Percentiles rank a stretch among this genome's conserved stretches.
Evolutionary conservation across 1,139 yeast genomes (phyloP).

Genomic region (Hanseniaspora gamundiae): DNA sequence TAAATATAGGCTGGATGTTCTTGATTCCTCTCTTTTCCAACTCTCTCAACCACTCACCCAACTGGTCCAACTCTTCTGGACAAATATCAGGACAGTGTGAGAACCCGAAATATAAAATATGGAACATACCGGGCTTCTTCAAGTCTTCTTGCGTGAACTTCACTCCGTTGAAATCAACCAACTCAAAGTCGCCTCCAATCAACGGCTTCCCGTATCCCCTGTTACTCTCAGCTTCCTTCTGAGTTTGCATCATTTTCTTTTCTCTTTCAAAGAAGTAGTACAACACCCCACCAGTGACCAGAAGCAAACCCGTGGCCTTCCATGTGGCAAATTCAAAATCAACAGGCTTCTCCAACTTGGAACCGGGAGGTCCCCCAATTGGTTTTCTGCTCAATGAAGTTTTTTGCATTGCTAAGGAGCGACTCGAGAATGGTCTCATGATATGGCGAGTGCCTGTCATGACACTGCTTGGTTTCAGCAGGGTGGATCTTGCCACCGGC

Average conservation of each 20-base stretch:
- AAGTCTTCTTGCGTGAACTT: constrained; percentile 66
- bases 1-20: constrained; percentile 70
- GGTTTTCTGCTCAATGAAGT: constrained; percentile 41
- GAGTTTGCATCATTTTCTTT: constrained; percentile 59
- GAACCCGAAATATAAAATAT: constrained; percentile 83
- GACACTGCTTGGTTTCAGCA: no score
- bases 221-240: constrained; percentile 72
- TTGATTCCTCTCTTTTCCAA: constrained; percentile 45
- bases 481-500: no score
- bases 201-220: constrained; percentile 85
- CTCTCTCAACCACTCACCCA: constrained; percentile 64
- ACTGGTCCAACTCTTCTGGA: constrained; percentile 91
- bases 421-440: no score
- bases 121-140: constrained; percentile 49
- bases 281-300: constrained; percentile 56
- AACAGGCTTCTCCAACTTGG: constrained; percentile 19
- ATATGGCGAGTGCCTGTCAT: no score
- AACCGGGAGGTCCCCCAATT: constrained; percentile 23
- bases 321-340: constrained; percentile 70
- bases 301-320: constrained; percentile 63
- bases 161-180: constrained; percentile 59
- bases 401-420: constrained; percentile 10
- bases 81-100: constrained; percentile 97
- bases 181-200: constrained; percentile 79
- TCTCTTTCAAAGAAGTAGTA: constrained; percentile 61